Evolutionary conservation across 805 yeast genomes (phyloP), one percentile per base, ranked within the genome.

Genomic region (Nakazawaea ernobii): DNA sequence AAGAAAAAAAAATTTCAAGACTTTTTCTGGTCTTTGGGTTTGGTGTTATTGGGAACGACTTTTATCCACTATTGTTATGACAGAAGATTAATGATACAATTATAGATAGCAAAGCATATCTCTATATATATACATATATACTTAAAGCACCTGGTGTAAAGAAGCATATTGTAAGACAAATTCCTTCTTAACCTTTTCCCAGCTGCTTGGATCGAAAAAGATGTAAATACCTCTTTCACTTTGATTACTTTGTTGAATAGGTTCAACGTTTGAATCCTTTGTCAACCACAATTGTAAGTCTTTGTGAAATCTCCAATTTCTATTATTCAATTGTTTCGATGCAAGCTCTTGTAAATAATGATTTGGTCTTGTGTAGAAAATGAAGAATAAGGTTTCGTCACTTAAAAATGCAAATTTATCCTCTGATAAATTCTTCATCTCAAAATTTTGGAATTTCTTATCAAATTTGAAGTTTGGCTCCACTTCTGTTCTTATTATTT

Each of bases 231-330:
- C 98, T 52, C 92, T 78, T 67, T 94, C 99, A 47, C 91, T 88
- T 32, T 71, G 75, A 49, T 86, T 92, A 33, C 84, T 84, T 32
- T 85, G 79, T 50, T 89, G 87, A 13, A 87, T 78, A 1, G 97
- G 97, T 63, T 92, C 98, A 52, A 82, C 82, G 57, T 80, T 79
- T 28, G 95, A 86, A 59, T 90, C 97, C 65, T 94, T 94, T 10
- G 99, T 94, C 50, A 94, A 70, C 99, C 99, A 94, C 44, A 94
- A 90, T 68, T 91, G 95, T 48, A 94, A 76, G 52, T 89, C 96
- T 67, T 90, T 92, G 67, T 94, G 99, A 60, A 87, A 94, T 55
- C 98, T 78, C 99, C 99, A 94, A 67, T 92, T 94, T 57, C 99
- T 76, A 52, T 82, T 82, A 57, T 89, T 88, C 55, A 94, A 75